Conservation (phyloP, 2,329 filamentous ascomycete genomes). For the Biscogniauxia marginata region DNA sequence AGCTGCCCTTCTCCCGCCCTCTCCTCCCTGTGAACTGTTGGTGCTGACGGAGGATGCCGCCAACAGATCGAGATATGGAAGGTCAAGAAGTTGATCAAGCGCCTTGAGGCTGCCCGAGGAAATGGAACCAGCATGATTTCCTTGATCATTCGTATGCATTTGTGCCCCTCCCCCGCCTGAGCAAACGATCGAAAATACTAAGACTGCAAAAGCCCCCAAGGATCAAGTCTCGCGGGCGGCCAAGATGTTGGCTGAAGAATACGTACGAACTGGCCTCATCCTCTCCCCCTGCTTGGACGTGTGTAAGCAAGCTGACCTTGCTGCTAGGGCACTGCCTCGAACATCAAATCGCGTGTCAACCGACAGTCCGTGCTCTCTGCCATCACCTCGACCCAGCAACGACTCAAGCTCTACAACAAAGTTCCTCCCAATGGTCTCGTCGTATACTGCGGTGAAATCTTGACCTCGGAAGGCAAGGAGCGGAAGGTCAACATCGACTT, state of each 20-base stretch:
- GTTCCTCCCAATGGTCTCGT: constrained; percentile 97
- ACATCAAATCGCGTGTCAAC: constrained; percentile 99
- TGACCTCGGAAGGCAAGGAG: constrained; percentile 97
- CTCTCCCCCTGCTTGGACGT: neutral
- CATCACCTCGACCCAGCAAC: constrained; percentile 98
- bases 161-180: constrained; percentile 28
- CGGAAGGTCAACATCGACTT: constrained; percentile 99
- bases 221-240: constrained; percentile 93
- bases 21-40: constrained; percentile 14
- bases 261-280: constrained; percentile 56
- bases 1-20: constrained; percentile 16
- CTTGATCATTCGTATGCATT: constrained; percentile 84
- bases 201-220: constrained; percentile 71
- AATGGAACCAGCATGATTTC: constrained; percentile 99
- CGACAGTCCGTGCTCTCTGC: constrained; percentile 95
- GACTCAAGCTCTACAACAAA: constrained; percentile 98
- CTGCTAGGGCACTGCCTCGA: constrained; percentile 86
- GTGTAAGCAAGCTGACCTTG: constrained; percentile 24
- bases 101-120: constrained; percentile 91
- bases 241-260: constrained; percentile 99
- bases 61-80: constrained; percentile 79
- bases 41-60: constrained; percentile 17
- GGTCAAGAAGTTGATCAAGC: constrained; percentile 99
- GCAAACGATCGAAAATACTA: constrained; percentile 15
- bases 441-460: constrained; percentile 99